Conservation (phyloP, 2,329 filamentous ascomycete genomes). For the Claviceps capensis region DNA sequence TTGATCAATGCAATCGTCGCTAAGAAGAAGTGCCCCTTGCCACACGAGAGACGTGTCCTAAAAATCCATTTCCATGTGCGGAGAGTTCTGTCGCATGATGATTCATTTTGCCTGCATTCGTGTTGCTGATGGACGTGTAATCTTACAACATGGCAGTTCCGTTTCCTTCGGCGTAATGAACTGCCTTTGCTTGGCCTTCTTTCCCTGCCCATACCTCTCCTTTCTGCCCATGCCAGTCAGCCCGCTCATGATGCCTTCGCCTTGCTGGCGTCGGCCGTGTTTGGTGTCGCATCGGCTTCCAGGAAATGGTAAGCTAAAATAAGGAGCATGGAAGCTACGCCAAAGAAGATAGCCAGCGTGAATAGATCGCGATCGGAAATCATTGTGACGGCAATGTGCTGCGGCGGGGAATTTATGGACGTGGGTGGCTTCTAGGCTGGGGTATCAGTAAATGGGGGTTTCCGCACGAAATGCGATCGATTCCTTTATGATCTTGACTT, state of each 20-base stretch:
- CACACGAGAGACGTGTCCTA: neutral
- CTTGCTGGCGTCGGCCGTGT: constrained; percentile 4
- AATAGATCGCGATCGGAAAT: constrained; percentile 91
- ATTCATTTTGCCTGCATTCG: neutral
- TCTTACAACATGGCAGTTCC: neutral
- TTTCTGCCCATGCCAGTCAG: neutral
- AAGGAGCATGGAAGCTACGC: constrained; percentile 76
- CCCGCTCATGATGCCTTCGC: constrained; percentile 3
- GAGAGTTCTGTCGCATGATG: neutral
- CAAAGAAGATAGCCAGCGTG: constrained; percentile 82
- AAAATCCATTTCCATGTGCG: neutral
- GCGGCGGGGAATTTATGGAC: neutral
- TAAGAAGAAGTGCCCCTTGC: neutral
- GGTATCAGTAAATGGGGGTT: neutral
- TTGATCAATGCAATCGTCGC: neutral
- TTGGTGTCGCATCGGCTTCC: constrained; percentile 60
- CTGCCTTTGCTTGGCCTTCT: neutral
- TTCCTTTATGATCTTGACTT: neutral
- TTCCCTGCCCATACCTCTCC: neutral
- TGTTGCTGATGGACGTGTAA: neutral
- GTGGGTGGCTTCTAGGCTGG: neutral
- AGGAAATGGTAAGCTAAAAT: constrained; percentile 95
- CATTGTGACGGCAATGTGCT: constrained; percentile 44
- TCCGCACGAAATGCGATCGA: too few species aligned
- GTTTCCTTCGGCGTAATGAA: neutral